These are phyloP conservation scores for Stagonosporopsis rhizophila DNA, from an alignment of 2,329 filamentous ascomycete species.

Conservation along the genomic window DNA sequence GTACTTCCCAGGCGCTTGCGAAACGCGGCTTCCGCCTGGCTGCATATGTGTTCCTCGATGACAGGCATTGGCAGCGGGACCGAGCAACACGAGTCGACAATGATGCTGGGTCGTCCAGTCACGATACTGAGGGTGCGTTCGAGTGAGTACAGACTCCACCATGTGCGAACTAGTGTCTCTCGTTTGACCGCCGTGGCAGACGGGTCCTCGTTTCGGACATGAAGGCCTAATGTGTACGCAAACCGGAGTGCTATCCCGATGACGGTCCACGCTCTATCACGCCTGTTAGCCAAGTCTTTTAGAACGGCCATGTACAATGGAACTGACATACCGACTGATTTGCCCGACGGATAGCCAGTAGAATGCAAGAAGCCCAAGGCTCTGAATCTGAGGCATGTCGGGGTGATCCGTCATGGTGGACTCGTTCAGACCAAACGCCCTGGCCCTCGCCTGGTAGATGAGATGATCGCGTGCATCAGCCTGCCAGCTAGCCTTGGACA, in stretches of 20 bases:
- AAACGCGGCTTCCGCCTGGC: slow-evolving; percentile 18
- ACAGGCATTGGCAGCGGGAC: slow-evolving; percentile 42
- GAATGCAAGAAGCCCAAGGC: slow-evolving; percentile 48
- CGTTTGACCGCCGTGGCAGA: slow-evolving; percentile 37
- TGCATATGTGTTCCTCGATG: slow-evolving; percentile 29
- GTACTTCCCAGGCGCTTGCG: slow-evolving; percentile 13
- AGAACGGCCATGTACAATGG: too few relatives aligned
- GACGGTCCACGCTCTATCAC: slow-evolving; percentile 47
- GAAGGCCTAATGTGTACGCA: slow-evolving; percentile 49
- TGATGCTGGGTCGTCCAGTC: slow-evolving; percentile 50
- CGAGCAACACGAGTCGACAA: slow-evolving; percentile 46
- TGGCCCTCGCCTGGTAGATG: slow-evolving; percentile 50
- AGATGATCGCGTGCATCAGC: slow-evolving; percentile 44
- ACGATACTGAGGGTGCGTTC: slow-evolving; percentile 50
- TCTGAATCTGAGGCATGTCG: slow-evolving; percentile 50
- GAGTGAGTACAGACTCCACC: slow-evolving; percentile 52
- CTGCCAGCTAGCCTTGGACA: slow-evolving; percentile 37
- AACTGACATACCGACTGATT: slow-evolving; percentile 48
- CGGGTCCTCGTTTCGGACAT: slow-evolving; percentile 48
- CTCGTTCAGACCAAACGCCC: slow-evolving; percentile 42
- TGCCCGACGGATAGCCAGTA: slow-evolving; percentile 52
- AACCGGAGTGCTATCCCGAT: slow-evolving; percentile 49
- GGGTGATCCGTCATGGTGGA: slow-evolving; percentile 41
- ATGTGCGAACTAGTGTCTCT: slow-evolving; percentile 49
- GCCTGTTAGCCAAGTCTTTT: background rate